Evolutionary conservation across 2,329 filamentous ascomycete species (phyloP), one percentile per base, ranked within the genome.

Genomic region (Tothia fuscella): DNA sequence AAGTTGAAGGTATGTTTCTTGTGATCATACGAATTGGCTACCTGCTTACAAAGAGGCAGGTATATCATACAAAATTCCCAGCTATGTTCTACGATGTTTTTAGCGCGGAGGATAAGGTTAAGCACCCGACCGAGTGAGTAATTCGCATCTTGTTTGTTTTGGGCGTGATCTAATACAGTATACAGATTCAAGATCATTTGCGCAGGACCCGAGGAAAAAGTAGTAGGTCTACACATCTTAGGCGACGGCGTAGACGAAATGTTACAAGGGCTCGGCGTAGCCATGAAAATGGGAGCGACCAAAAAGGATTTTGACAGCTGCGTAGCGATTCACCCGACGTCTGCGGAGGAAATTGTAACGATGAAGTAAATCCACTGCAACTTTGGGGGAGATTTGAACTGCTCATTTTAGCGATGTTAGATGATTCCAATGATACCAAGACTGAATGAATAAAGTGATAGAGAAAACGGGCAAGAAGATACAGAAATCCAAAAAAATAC

Each of bases 281-380:
- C 80, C 13, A 62, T 86, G 50, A 84, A 82, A 71, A 85, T 86
- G 81, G 81, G 81, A 33, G 81, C 81, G 25, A 84, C 76, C 42
- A 86, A 86, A 26, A 43, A 31, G 36, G 41, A 43, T 22, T 43
- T 41, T 13, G 41, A 86, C 55, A 78, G 67, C 55, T 81, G 77
- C 52, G 77, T 39, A 13, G 80, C 81, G 45, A 86, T 86, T 51
- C 81, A 86, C 61, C 81, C 81, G 16, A 86, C 81, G 10, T 82
- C 78, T 51, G 76, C 81, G 1, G 81, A 86, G 62, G 81, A 86
- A 63, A 56, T 86, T 60, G 80, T 84, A 48, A 80, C 43, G 20
- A 39, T 43, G 41, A 43, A 17, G 24, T 40, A 24, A 42, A n/a
- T n/a, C n/a, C n/a, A n/a, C n/a, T n/a, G n/a, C n/a, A n/a, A n/a